Evolutionary conservation across 83 land plant genomes (phyloP).

Genomic region (Thuja plicata): DNA sequence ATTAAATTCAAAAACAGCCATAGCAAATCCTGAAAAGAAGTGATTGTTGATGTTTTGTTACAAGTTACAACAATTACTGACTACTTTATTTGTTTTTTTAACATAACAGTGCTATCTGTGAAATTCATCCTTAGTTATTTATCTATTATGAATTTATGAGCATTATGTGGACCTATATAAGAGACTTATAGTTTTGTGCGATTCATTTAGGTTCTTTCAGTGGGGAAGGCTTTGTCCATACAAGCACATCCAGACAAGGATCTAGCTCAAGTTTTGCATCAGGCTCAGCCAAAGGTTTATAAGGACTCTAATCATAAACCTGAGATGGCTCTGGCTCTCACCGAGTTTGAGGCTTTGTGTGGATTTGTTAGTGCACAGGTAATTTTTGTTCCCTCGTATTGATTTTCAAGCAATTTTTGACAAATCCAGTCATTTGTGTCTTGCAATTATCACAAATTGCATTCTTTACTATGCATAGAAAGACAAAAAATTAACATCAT

Average conservation of each 20-base stretch:
- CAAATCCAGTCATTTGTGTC: background rate
- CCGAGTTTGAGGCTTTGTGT: constrained; percentile 88
- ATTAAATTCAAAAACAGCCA: background rate
- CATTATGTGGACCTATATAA: background rate
- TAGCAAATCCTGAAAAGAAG: background rate
- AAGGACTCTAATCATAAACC: constrained; percentile 96
- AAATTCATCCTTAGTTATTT: background rate
- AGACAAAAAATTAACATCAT: background rate
- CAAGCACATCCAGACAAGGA: constrained; percentile 98
- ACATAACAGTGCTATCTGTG: background rate
- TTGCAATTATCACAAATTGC: background rate
- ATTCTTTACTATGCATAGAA: background rate
- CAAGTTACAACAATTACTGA: background rate
- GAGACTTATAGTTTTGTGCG: background rate
- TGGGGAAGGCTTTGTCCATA: constrained; percentile 89
- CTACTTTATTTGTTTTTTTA: background rate
- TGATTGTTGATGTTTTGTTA: background rate
- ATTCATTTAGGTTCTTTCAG: constrained; percentile 72
- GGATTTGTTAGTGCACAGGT: constrained; percentile 85
- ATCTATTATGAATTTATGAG: background rate
- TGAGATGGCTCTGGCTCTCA: constrained; percentile 93
- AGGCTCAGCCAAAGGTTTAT: constrained; percentile 58
- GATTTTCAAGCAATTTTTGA: background rate
- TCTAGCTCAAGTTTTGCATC: constrained; percentile 69
- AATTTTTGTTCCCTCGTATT: constrained; percentile 4